These are phyloP conservation scores for Neofusicoccum kwambonambiense DNA, from an alignment of 2,329 filamentous ascomycete species.

Conservation along the genomic window DNA sequence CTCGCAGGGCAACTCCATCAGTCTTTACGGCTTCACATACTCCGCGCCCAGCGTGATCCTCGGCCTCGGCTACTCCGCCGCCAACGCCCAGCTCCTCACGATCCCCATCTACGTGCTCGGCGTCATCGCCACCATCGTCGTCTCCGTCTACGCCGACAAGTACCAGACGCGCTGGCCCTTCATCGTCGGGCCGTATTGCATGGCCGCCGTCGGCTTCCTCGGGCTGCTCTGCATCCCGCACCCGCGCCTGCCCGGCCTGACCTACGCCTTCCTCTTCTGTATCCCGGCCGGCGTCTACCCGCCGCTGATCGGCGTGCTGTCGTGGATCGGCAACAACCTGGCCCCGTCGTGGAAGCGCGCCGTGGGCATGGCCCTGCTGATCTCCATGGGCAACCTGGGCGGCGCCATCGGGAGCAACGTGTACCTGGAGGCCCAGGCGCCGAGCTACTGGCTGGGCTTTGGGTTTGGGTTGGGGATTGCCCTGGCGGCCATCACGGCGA, in stretches of 20 bases:
- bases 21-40: conserved; percentile 5
- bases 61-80: conserved; percentile 29
- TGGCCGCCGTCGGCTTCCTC: conserved; percentile 30
- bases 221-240: not conserved
- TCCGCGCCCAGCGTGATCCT: not conserved
- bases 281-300: conserved; percentile 29
- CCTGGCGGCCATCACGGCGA: conserved; percentile 24
- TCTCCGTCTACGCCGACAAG: conserved; percentile 26
- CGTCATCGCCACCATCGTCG: conserved; percentile 26
- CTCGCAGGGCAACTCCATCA: not conserved
- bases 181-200: conserved; percentile 27
- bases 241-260: conserved; percentile 1
- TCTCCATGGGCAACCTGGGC: conserved; percentile 31
- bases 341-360: conserved; percentile 40
- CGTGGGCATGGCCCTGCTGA: conserved; percentile 31
- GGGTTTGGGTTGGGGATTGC: conserved; percentile 32
- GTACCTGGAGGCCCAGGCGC: conserved; percentile 36
- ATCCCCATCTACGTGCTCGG: conserved; percentile 28
- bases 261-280: conserved; percentile 44
- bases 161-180: conserved; percentile 29
- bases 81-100: conserved; percentile 32
- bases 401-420: conserved; percentile 35
- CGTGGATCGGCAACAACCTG: conserved; percentile 40
- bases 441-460: conserved; percentile 37
- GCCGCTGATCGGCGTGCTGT: not conserved